Evolutionary conservation across 2,329 filamentous ascomycete genomes (phyloP).

Genomic region (Apiospora aurea): DNA sequence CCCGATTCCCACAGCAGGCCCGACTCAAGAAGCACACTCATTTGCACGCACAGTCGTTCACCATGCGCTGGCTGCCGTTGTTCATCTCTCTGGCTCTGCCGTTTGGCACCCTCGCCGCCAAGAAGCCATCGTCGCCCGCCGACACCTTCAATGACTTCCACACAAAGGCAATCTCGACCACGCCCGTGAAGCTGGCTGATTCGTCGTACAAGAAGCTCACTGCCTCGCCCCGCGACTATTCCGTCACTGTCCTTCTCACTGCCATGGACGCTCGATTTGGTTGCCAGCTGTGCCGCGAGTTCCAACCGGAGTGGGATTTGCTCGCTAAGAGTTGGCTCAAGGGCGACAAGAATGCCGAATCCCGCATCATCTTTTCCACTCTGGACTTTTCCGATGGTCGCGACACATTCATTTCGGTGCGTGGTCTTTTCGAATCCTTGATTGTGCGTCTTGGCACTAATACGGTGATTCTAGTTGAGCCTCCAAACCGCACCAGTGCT

Average conservation of each 20-base stretch:
- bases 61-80: slow-evolving; percentile 73
- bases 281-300: slow-evolving; percentile 86
- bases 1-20: background rate
- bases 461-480: slow-evolving; percentile 68
- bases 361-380: slow-evolving; percentile 79
- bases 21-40: slow-evolving; percentile 28
- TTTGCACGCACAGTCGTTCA: slow-evolving; percentile 41
- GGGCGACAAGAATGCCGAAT: slow-evolving; percentile 78
- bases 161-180: slow-evolving; percentile 67
- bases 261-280: slow-evolving; percentile 84
- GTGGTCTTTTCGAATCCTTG: slow-evolving; percentile 34
- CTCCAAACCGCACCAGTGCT: slow-evolving; percentile 94
- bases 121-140: slow-evolving; percentile 60
- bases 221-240: slow-evolving; percentile 81
- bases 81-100: slow-evolving; percentile 69
- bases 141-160: slow-evolving; percentile 78
- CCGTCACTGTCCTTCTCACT: slow-evolving; percentile 82
- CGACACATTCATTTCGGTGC: slow-evolving; percentile 84
- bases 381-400: slow-evolving; percentile 89
- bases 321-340: slow-evolving; percentile 86
- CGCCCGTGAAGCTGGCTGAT: slow-evolving; percentile 82
- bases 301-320: slow-evolving; percentile 93
- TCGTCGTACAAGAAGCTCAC: slow-evolving; percentile 78
- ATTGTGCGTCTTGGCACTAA: background rate
- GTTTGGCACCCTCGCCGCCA: slow-evolving; percentile 66